These are phyloP conservation scores for Irpex sp. DNA, from an alignment of 1,284 basidiomycete species.

Conservation along the genomic window DNA sequence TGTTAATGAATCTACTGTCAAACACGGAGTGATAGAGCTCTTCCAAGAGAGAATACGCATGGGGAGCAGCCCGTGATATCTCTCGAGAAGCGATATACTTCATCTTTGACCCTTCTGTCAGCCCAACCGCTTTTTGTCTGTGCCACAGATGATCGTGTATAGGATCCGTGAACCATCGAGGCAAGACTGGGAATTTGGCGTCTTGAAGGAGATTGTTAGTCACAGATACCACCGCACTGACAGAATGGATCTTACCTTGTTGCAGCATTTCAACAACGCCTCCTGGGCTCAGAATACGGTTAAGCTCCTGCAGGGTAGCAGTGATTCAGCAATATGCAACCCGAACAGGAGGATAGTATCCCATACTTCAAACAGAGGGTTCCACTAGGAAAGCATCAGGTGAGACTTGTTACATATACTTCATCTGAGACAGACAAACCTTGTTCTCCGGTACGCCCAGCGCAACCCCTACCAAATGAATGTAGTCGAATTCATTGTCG, in stretches of 20 bases:
- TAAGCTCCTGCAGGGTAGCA: conserved; percentile 58
- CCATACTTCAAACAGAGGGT: conserved; percentile 68
- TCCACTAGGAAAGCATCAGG: conserved; percentile 56
- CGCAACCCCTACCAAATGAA: conserved; percentile 20
- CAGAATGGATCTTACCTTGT: conserved; percentile 52
- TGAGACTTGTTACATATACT: background rate
- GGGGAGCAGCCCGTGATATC: conserved; percentile 19
- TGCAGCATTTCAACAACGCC: conserved; percentile 74
- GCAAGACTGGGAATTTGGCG: conserved; percentile 34
- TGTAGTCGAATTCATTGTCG: conserved; percentile 23
- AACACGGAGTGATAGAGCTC: conserved; percentile 36
- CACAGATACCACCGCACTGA: background rate
- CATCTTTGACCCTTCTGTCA: conserved; percentile 19
- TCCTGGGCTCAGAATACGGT: conserved; percentile 67
- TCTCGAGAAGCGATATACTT: conserved; percentile 9
- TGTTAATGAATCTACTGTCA: conserved; percentile 36
- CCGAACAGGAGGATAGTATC: no score
- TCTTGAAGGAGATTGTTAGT: conserved; percentile 20
- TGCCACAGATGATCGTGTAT: conserved; percentile 24
- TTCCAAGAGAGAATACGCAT: conserved; percentile 34
- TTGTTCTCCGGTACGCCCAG: conserved; percentile 33
- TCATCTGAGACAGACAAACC: conserved; percentile 19
- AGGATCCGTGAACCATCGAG: conserved; percentile 33
- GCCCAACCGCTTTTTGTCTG: conserved; percentile 6
- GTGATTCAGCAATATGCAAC: no score